These are phyloP conservation scores for Pseudogymnoascus sp. DNA, from an alignment of 2,329 filamentous ascomycete genomes.

Conservation along the genomic window DNA sequence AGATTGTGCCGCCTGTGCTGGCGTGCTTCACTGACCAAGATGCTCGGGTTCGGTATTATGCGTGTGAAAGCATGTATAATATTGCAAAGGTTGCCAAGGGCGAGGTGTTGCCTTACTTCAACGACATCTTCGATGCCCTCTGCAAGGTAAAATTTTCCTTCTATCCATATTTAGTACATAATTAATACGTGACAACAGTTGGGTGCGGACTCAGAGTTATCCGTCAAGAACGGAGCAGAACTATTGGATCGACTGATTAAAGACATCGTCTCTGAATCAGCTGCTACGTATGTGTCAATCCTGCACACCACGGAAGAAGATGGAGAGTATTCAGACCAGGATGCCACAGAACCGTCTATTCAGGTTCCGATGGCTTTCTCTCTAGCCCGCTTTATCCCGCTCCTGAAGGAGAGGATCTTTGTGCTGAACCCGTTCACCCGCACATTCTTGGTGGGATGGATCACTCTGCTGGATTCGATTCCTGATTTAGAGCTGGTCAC, in stretches of 20 bases:
- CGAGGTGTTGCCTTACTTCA: slow-evolving; percentile 94
- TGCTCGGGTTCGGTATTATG: slow-evolving; percentile 94
- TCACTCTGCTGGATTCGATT: slow-evolving; percentile 89
- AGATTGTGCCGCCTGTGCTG: slow-evolving; percentile 91
- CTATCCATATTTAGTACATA: background rate
- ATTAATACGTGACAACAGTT: slow-evolving; percentile 48
- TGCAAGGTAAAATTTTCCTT: slow-evolving; percentile 63
- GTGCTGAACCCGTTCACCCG: slow-evolving; percentile 92
- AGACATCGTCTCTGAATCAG: slow-evolving; percentile 92
- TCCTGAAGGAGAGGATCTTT: slow-evolving; percentile 88
- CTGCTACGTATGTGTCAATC: slow-evolving; percentile 88
- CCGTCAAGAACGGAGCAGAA: slow-evolving; percentile 96
- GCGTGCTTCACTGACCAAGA: slow-evolving; percentile 98
- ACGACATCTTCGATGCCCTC: slow-evolving; percentile 93
- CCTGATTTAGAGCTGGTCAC: slow-evolving; percentile 92
- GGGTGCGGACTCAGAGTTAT: slow-evolving; percentile 89
- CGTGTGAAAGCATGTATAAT: slow-evolving; percentile 99
- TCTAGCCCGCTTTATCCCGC: slow-evolving; percentile 79
- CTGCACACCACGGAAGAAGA: slow-evolving; percentile 57
- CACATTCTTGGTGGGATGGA: slow-evolving; percentile 93
- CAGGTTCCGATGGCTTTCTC: slow-evolving; percentile 84
- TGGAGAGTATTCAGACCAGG: slow-evolving; percentile 41
- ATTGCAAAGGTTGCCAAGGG: slow-evolving; percentile 99
- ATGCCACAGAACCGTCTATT: slow-evolving; percentile 36
- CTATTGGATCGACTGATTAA: slow-evolving; percentile 90